Base-by-base conservation (phyloP, 441 rosid genomes). In the Euphorbia corollata region DNA sequence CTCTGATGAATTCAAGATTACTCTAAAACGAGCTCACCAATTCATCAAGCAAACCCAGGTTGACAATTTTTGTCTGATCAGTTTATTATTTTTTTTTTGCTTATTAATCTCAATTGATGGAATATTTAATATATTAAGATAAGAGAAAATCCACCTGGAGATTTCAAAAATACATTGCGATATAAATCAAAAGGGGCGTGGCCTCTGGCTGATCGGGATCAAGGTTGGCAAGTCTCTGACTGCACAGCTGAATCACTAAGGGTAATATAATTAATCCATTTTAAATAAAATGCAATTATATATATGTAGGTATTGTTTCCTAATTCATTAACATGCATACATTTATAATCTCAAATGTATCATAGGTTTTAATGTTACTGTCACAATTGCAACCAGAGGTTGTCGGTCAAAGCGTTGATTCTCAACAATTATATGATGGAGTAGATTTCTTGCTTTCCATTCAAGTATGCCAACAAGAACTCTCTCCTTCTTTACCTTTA, bases 291-390 rank as follows among this genome's bases (percentile, higher is more conserved):
- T 4, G 12, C 47, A 11, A 6, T 4, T 27, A 27, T 27, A 27
- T 27, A 27, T 27, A 27, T 27, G 32, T 4, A 1, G 32, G n/a
- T 9, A 18, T 6, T 30, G 8, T 38, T n/a, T 18, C 2, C 20
- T 38, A 18, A 32, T 12, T 18, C 18, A 5, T 36, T 19, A 12
- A 16, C 6, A 47, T 18, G 19, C 30, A 32, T 47, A 11, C 38
- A 5, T 6, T n/a, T 4, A 23, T n/a, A 3, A 34, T 34, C 2
- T 2, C 38, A 4, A 27, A 27, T 27, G 32, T 38, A 22, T 69
- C 13, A 56, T 67, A 88, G 92, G 79, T 85, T 60, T 80, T 89
- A 73, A 60, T 88, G 63, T 54, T 86, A 12, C 79, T 86, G 45
- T 81, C 89, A 62, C 60, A 69, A 77, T 79, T 84, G 85, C 83